Conservation (phyloP, 805 yeast species). For the Jamesozyma jinghongensis region DNA sequence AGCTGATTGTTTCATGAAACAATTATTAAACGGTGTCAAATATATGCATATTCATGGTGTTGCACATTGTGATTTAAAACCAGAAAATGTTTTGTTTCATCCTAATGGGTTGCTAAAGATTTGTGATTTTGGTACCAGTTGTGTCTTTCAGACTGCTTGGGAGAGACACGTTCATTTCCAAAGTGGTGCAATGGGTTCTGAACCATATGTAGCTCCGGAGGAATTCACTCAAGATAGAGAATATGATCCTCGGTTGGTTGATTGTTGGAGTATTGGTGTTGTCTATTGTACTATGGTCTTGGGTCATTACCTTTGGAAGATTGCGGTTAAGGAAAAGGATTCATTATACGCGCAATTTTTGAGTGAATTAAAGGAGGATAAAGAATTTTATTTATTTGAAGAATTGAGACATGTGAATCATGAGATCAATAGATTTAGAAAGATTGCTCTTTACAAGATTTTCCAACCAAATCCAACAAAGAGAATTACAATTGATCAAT, state of each 20-base stretch:
- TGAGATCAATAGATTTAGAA: conserved; percentile 34
- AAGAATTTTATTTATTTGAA: conserved; percentile 46
- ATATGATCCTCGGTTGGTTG: conserved; percentile 74
- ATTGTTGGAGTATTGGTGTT: conserved; percentile 84
- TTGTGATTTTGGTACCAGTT: conserved; percentile 86
- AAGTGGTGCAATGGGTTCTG: conserved; percentile 77
- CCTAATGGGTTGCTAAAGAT: conserved; percentile 57
- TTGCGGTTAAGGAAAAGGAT: conserved; percentile 53
- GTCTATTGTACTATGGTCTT: conserved; percentile 71
- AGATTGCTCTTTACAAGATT: conserved; percentile 46
- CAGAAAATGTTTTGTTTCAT: conserved; percentile 73
- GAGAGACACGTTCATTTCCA: conserved; percentile 61
- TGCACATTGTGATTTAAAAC: conserved; percentile 87
- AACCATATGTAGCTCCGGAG: conserved; percentile 89
- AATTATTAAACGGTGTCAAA: conserved; percentile 68
- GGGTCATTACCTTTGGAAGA: conserved; percentile 84
- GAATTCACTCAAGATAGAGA: conserved; percentile 48
- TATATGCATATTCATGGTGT: conserved; percentile 89
- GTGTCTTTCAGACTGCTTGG: conserved; percentile 87
- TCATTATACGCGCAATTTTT: conserved; percentile 38
- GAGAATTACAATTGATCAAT: conserved; percentile 42
- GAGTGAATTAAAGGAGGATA: conserved; percentile 36
- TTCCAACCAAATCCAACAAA: conserved; percentile 49
- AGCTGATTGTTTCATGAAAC: conserved; percentile 86
- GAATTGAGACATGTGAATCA: conserved; percentile 37